phyloP scores from a whole-genome alignment of 106 monocot genomes.

The Posidonia australis region DNA sequence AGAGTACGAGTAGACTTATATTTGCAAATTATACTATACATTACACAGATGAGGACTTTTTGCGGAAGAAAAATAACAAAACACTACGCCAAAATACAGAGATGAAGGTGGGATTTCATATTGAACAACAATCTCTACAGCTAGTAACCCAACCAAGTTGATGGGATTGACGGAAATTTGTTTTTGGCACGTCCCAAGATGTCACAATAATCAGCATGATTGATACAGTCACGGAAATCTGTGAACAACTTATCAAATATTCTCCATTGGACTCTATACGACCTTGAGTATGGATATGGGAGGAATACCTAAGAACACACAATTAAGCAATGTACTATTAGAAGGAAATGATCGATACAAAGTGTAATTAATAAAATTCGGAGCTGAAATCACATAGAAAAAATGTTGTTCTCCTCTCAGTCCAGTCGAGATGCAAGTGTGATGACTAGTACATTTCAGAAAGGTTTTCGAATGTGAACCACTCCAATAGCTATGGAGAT shows the following conservation, averaged over 20 bases:
- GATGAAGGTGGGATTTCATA: not conserved
- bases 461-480: no score
- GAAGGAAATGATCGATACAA: no score
- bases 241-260: slow-evolving; percentile 76
- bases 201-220: slow-evolving; percentile 44
- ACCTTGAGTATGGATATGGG: slow-evolving; percentile 63
- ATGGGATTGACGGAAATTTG: slow-evolving; percentile 66
- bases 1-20: no score
- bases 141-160: slow-evolving; percentile 74
- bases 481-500: no score
- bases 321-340: not conserved
- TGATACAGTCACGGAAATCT: slow-evolving; percentile 80
- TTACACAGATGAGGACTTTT: no score
- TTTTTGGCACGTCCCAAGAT: slow-evolving; percentile 50
- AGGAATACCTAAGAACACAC: slow-evolving; percentile 52
- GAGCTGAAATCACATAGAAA: no score
- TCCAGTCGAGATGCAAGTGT: no score
- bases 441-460: no score
- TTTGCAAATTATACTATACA: not conserved
- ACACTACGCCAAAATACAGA: not conserved
- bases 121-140: not conserved
- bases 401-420: no score
- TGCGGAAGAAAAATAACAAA: no score
- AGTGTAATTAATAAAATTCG: not conserved
- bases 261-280: slow-evolving; percentile 61